phyloP scores from a whole-genome alignment of 257 asterid species.

The Lantana camara region DNA sequence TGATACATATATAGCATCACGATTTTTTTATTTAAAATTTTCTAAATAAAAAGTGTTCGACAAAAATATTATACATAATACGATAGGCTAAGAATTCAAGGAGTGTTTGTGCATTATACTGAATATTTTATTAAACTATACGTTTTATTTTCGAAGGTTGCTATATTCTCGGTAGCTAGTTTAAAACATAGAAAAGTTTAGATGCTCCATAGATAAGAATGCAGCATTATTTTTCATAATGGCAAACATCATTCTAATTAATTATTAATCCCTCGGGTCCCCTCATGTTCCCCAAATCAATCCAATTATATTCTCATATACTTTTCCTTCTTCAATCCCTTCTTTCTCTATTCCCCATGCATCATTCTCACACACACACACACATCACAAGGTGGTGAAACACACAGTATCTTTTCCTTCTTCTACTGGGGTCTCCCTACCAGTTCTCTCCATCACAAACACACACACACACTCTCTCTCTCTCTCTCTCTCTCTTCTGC shows the following conservation, averaged over 20 bases:
- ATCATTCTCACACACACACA: constrained; percentile 34
- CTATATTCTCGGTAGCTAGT: constrained; percentile 13
- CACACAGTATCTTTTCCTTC: constrained; percentile 17
- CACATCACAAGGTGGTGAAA: constrained; percentile 28
- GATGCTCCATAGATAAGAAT: constrained; percentile 36
- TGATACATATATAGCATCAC: too few relatives aligned
- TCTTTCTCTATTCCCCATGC: constrained; percentile 90
- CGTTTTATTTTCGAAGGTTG: too few relatives aligned
- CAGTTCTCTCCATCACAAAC: constrained; percentile 27
- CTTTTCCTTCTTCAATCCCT: constrained; percentile 37
- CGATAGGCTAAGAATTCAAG: too few relatives aligned
- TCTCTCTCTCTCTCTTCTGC: constrained; percentile 30
- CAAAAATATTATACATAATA: too few relatives aligned
- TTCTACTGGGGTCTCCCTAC: constrained; percentile 33
- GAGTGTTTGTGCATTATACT: too few relatives aligned
- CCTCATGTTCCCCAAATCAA: constrained; percentile 47
- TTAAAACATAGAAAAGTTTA: constrained; percentile 29
- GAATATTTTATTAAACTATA: too few relatives aligned
- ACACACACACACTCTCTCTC: constrained; percentile 18
- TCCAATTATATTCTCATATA: constrained; percentile 43
- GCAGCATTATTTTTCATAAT: constrained; percentile 36
- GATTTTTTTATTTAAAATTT: too few relatives aligned
- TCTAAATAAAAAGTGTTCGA: too few relatives aligned
- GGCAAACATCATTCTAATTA: constrained; percentile 47
- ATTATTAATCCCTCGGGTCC: constrained; percentile 46